Evolutionary conservation across 1,284 basidiomycete genomes (phyloP), one percentile per base, ranked within the genome.

Genomic region (Rugiboletus extremiorientalis): DNA sequence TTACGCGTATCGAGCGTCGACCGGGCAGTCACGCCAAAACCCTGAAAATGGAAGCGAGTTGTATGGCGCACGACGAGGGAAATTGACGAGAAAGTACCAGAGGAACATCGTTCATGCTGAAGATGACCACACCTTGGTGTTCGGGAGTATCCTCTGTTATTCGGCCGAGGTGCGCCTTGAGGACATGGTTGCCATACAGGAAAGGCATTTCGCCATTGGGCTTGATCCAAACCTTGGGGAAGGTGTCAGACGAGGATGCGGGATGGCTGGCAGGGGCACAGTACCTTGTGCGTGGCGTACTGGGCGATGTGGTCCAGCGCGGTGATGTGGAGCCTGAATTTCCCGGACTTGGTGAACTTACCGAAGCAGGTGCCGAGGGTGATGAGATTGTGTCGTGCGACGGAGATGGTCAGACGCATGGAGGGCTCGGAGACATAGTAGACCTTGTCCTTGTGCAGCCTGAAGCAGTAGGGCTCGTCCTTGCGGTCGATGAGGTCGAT

Each of bases 81-180:
- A 23, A 11, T 1, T 4, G 18, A 27, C 20, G 20, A n/a, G 74
- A n/a, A 74, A 84, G 63, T 70, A 94, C 94, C 61, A 98, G 76
- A 63, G 95, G 96, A 20, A 92, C 82, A 72, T 98, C 96, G 61
- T 81, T 89, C 96, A 99, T 99, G 72, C 88, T 95, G 77, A 88
- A 96, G 34, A 99, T 88, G 14, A 99, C 94, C 3, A 99, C 97
- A 57, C 97, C 97, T 69, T 98, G 96, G 72, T 99, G 97, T 71
- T 99, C 97, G 16, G 96, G 96, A 7, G 96, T 98, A 71, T 99
- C 97, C 72, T 99, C 97, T 52, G 97, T 98, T 72, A 99, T 98
- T 65, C 96, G 84, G n/a, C 97, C 96, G 28, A 99, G 80, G 74
- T 99, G 97, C 31, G 97, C 97, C 77, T 99, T 99, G 63, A 98